Percentiles rank a stretch among this genome's conserved stretches.
These are phyloP conservation scores for Asterophora lycoperdoides DNA, from an alignment of 768 basidiomycete genomes.

Conservation along the genomic window DNA sequence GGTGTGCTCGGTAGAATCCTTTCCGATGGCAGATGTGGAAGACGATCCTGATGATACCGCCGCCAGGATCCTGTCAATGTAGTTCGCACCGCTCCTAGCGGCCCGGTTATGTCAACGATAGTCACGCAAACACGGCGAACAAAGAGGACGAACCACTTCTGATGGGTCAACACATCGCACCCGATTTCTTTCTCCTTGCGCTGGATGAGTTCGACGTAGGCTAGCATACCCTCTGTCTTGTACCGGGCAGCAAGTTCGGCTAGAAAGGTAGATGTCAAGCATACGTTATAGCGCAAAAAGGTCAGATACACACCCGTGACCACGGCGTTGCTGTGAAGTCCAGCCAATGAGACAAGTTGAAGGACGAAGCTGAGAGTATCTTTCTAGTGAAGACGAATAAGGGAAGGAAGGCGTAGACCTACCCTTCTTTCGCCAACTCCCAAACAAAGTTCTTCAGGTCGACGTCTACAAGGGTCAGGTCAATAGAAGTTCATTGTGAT, in stretches of 20 bases:
- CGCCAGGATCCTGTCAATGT: slow-evolving; percentile 81
- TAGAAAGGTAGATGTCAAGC: slow-evolving; percentile 21
- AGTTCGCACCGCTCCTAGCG: slow-evolving; percentile 83
- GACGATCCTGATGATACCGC: slow-evolving; percentile 86
- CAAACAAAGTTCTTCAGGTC: slow-evolving; percentile 84
- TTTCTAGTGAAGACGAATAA: slow-evolving; percentile 5
- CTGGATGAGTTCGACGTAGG: slow-evolving; percentile 87
- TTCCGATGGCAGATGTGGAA: slow-evolving; percentile 77
- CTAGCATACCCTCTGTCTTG: slow-evolving; percentile 88
- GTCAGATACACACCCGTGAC: slow-evolving; percentile 53
- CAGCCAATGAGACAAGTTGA: slow-evolving; percentile 85
- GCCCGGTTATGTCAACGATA: neutral
- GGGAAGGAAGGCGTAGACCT: slow-evolving; percentile 13
- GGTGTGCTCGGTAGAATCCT: slow-evolving; percentile 85
- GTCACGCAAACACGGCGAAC: neutral
- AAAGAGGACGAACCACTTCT: slow-evolving; percentile 68
- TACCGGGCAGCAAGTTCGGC: slow-evolving; percentile 77
- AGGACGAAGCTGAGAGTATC: slow-evolving; percentile 65
- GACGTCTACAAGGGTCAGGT: slow-evolving; percentile 40
- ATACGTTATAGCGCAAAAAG: neutral
- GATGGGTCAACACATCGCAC: slow-evolving; percentile 88
- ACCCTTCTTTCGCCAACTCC: slow-evolving; percentile 90
- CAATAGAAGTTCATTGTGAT: neutral
- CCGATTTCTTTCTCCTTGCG: slow-evolving; percentile 84
- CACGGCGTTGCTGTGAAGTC: slow-evolving; percentile 82